Evolutionary conservation across 495 filamentous ascomycete species (phyloP), one percentile per base, ranked within the genome.

Genomic region (Aspergillus funiculosus): DNA sequence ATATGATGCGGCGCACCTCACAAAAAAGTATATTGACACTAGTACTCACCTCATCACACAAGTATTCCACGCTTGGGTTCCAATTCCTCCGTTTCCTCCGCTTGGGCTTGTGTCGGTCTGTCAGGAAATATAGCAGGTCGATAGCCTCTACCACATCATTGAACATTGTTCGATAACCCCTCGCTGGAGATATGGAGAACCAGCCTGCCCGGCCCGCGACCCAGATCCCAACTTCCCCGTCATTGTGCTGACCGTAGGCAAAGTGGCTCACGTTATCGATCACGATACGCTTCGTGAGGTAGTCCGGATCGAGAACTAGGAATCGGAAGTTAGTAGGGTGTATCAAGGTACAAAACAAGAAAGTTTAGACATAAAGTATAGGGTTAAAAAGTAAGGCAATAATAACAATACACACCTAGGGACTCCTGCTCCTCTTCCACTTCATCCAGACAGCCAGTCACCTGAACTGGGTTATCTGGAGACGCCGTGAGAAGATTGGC

Each of bases 181-280:
- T 67, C 37, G 80, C 72, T 1, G 87, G 82, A 17, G 68, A 63
- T 19, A 92, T 77, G 58, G 82, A 76, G 62, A 80, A 91, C 86
- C 86, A 91, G 43, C 86, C 87, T n/a, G 83, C 78, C 46, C 71
- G 63, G 36, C 87, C 87, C 25, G 79, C 77, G 22, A 85, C 84
- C 87, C 87, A 94, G 36, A 90, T 63, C 25, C 76, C 73, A 26
- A 81, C 69, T 15, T 71, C 73, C 5, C 77, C 73, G 52, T 81
- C 74, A 8, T 72, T 72, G 37, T 74, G 77, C 37, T 83, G 75
- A 14, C 83, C 85, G 56, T 87, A 85, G 0, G 87, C 81, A 63
- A 81, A 94, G 6, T 74, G 67, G 6, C 69, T 70, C 0, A 86
- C 80, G 35, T 76, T 68, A 26, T 71, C 64, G 35, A 90, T 75